Evolutionary conservation across 1,284 basidiomycete genomes (phyloP), one percentile per base, ranked within the genome.

Genomic region (Sanghuangporus weigelae): DNA sequence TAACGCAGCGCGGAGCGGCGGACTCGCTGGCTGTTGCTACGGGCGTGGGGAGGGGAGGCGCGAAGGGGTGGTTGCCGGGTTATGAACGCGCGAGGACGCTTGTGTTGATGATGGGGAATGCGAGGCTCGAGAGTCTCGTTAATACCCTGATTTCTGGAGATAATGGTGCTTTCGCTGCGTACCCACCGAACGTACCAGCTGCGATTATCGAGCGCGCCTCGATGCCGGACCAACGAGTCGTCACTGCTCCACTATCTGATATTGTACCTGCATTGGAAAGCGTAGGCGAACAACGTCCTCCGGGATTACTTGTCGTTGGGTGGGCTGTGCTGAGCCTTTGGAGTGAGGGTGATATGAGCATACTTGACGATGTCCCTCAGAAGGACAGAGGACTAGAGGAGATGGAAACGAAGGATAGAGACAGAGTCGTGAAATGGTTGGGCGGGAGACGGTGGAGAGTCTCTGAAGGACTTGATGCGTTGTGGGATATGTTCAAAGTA

Each of bases 231-330:
- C 96, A 98, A 74, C 79, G 96, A 6, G 86, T 94, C 1, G 81
- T 98, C 19, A 83, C 83, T 16, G 91, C 90, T 6, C 98, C 95
- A 0, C 74, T 99, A 53, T 81, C 79, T 57, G 79, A 88, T 65
- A 86, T 98, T 46, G 83, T 83, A 6, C 76, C 76, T 12, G 94
- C 92, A 0, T 73, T 98, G 70, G 87, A 90, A 65, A 83, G 81
- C 60, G 77, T 80, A 6, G 93, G 93, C 4, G 92, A 95, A 69
- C 95, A 98, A 73, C 78, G 96, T 31, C 95, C 96, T 5, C 96
- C 96, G 0, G 96, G 95, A 1, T 96, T 99, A 91, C 90, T 98
- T 71, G 82, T 98, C 26, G 83, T 99, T 65, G 96, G 96, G 0
- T 98, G 96, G 96, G 83, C 89, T n/a, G 86, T 89, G 10, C 69